These are phyloP conservation scores for Amaranthus tricolor DNA, from an alignment of 179 eudicot genomes.

Conservation along the genomic window DNA sequence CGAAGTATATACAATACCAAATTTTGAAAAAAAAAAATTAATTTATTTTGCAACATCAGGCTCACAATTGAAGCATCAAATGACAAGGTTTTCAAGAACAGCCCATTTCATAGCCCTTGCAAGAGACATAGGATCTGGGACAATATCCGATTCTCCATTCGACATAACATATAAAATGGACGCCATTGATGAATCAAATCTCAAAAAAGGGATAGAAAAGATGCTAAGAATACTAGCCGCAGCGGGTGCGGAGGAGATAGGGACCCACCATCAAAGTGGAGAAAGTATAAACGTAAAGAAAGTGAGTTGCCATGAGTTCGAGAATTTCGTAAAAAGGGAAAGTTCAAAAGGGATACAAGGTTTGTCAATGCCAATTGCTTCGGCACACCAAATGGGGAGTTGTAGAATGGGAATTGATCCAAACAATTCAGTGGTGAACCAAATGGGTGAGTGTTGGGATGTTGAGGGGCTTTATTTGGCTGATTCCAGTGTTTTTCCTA, in stretches of 20 bases:
- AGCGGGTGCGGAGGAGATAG: slow-evolving; percentile 70
- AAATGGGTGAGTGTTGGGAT: slow-evolving; percentile 69
- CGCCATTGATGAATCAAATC: slow-evolving; percentile 34
- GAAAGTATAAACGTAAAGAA: slow-evolving; percentile 39
- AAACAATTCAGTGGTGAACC: slow-evolving; percentile 46
- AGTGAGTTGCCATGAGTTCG: slow-evolving; percentile 44
- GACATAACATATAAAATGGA: slow-evolving; percentile 40
- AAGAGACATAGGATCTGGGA: slow-evolving; percentile 55
- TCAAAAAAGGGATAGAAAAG: slow-evolving; percentile 52
- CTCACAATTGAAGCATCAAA: slow-evolving; percentile 39
- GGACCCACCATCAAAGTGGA: slow-evolving; percentile 50
- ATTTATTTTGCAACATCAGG: slow-evolving; percentile 33
- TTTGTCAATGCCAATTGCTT: slow-evolving; percentile 36
- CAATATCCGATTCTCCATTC: slow-evolving; percentile 24
- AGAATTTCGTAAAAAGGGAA: slow-evolving; percentile 56
- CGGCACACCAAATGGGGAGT: slow-evolving; percentile 81
- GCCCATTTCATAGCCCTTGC: slow-evolving; percentile 63
- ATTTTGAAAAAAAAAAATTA: too few relatives aligned
- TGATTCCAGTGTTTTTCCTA: slow-evolving; percentile 75
- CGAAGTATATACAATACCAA: too few relatives aligned
- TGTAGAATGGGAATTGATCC: slow-evolving; percentile 59
- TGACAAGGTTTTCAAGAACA: slow-evolving; percentile 57
- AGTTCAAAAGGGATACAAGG: slow-evolving; percentile 36
- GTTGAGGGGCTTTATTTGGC: slow-evolving; percentile 64
- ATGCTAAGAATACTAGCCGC: slow-evolving; percentile 60